phyloP scores from a whole-genome alignment of 495 filamentous ascomycete species.

The Corynascus novoguineensis region DNA sequence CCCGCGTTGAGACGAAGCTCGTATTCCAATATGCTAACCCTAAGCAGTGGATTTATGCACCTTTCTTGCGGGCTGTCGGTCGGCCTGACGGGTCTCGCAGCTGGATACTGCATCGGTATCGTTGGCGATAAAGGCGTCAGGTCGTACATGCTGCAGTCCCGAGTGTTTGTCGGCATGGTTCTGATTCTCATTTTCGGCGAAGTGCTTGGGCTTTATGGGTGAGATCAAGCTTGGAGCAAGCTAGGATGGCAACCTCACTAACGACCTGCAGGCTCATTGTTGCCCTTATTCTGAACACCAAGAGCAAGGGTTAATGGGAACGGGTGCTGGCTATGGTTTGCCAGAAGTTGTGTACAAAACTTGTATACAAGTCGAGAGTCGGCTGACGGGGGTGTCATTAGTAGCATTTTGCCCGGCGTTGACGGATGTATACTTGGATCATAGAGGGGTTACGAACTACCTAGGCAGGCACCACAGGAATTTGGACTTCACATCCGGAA shows the following conservation, averaged over 20 bases:
- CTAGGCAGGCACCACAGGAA: conserved; percentile 10
- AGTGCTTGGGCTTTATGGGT: conserved; percentile 96
- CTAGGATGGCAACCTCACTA: neutral
- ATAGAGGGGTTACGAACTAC: conserved; percentile 14
- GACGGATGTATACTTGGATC: conserved; percentile 23
- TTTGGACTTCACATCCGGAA: neutral
- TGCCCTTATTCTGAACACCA: conserved; percentile 49
- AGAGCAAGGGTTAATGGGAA: conserved; percentile 47
- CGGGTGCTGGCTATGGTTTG: neutral
- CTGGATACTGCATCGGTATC: conserved; percentile 92
- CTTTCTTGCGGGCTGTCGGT: conserved; percentile 86
- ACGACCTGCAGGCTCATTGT: conserved; percentile 39
- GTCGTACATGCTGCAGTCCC: conserved; percentile 90
- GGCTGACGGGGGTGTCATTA: conserved; percentile 14
- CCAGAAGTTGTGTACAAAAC: conserved; percentile 18
- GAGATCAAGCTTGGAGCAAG: conserved; percentile 30
- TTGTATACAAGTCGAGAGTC: conserved; percentile 12
- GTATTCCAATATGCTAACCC: conserved; percentile 19
- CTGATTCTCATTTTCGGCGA: conserved; percentile 97
- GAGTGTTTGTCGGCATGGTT: conserved; percentile 98
- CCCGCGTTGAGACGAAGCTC: no score
- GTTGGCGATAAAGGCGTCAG: conserved; percentile 93
- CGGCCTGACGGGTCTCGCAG: conserved; percentile 86
- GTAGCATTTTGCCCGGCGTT: conserved; percentile 33
- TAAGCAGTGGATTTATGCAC: conserved; percentile 77